Evolutionary conservation across 306 rosid species (phyloP), one percentile per base, ranked within the genome.

Genomic region (Amphicarpaea edgeworthii): DNA sequence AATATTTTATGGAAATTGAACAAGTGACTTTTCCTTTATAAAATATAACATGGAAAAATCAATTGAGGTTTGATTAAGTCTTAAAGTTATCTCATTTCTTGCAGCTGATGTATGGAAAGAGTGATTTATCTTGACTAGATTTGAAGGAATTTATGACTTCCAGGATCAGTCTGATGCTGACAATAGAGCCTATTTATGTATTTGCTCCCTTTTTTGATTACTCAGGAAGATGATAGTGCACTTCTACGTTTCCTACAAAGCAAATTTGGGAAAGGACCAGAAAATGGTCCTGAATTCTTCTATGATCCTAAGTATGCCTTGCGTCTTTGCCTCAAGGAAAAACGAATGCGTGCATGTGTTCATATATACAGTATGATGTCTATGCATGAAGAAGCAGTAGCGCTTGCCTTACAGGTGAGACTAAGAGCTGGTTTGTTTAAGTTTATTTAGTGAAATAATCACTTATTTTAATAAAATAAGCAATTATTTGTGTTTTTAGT

Each of bases 331-430:
- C 96, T 95, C 75, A 92, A 95, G 91, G 97, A 90, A 82, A 95
- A 90, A 82, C 84, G 97, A 83, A 95, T 95, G 93, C 97, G 97
- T 64, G 99, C 99, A 53, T 95, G 99, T 83, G 95, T 95, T 81
- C 99, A 95, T 88, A 95, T 95, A 85, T 95, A 92, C 87, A 92
- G 99, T 83, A 92, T 92, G 99, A 92, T 95, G 97, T 89, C 96
- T 71, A 95, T 95, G 99, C 97, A 95, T 81, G 99, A 95, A 85
- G 99, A 95, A 88, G 97, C 97, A 61, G 99, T 95, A 86, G 99
- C 99, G 58, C 97, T 95, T 83, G 97, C 97, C 76, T 88, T 95
- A 47, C 97, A 90, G 97, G 98, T 92, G 70, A 73, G 23, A 67
- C 28, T 83, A n/a, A n/a, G n/a, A n/a, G n/a, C n/a, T n/a, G n/a